phyloP scores from a whole-genome alignment of 306 rosid genomes.

The Geum urbanum region DNA sequence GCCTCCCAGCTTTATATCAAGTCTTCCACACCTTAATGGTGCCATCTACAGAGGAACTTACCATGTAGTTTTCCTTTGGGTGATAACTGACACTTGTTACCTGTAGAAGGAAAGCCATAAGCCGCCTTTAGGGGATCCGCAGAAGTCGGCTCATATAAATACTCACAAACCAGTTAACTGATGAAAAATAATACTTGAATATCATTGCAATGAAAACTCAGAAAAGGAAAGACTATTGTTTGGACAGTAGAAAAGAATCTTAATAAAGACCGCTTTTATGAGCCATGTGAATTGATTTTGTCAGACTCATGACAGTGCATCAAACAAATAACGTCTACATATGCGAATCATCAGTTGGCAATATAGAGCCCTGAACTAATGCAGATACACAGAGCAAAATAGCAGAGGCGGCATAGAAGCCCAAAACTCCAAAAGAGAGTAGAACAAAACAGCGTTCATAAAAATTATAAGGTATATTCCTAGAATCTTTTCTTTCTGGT shows the following conservation, averaged over 20 bases:
- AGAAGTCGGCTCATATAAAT: background rate
- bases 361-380: background rate
- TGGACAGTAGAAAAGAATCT: background rate
- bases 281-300: background rate
- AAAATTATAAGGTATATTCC: background rate
- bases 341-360: background rate
- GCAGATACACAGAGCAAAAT: background rate
- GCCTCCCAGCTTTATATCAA: slow-evolving; percentile 28
- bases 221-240: background rate
- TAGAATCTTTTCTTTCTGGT: background rate
- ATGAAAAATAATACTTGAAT: background rate
- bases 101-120: slow-evolving; percentile 33
- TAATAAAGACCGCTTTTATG: background rate
- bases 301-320: background rate
- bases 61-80: slow-evolving; percentile 68
- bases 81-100: slow-evolving; percentile 96
- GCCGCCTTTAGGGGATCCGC: background rate
- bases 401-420: background rate
- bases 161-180: background rate
- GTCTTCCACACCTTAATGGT: slow-evolving; percentile 72
- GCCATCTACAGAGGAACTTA: slow-evolving; percentile 78
- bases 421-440: background rate
- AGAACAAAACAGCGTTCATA: background rate
- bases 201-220: background rate
- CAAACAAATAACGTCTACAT: background rate